Evolutionary conservation across 1,284 basidiomycete genomes (phyloP).

Genomic region (Trametes versicolor): DNA sequence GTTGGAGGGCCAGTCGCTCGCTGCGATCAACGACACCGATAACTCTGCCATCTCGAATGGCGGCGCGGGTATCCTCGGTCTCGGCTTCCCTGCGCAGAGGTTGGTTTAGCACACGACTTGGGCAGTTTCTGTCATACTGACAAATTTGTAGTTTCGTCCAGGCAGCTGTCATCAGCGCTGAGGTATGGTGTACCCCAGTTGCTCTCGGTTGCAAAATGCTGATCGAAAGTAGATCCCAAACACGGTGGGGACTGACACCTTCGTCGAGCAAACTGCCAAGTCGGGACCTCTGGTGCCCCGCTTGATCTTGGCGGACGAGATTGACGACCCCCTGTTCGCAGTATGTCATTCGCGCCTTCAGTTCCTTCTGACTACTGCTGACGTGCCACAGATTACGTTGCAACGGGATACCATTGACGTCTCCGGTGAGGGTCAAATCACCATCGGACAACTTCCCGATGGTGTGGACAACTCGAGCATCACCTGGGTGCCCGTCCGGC

Average conservation of each 20-base stretch:
- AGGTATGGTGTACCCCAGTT: constrained; percentile 34
- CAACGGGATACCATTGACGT: constrained; percentile 53
- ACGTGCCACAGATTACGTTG: constrained; percentile 44
- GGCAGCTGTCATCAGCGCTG: constrained; percentile 46
- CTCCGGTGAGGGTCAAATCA: constrained; percentile 50
- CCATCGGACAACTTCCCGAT: constrained; percentile 52
- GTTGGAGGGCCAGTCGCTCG: constrained; percentile 46
- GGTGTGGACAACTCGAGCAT: constrained; percentile 50
- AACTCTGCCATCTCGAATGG: constrained; percentile 49
- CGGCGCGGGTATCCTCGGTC: constrained; percentile 51
- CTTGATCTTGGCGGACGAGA: constrained; percentile 51
- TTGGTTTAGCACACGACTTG: constrained; percentile 4
- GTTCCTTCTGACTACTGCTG: neutral
- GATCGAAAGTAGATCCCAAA: neutral
- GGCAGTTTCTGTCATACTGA: neutral
- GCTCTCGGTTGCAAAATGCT: neutral
- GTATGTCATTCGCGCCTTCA: constrained; percentile 29
- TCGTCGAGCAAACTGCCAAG: constrained; percentile 49
- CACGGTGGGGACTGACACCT: constrained; percentile 49
- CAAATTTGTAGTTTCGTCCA: constrained; percentile 49
- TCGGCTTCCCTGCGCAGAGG: constrained; percentile 51
- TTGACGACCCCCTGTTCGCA: constrained; percentile 57
- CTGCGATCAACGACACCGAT: constrained; percentile 48
- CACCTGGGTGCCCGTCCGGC: constrained; percentile 54
- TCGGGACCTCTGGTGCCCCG: constrained; percentile 58